Conservation (phyloP, 306 rosid species). For the Lagenaria siceraria region DNA sequence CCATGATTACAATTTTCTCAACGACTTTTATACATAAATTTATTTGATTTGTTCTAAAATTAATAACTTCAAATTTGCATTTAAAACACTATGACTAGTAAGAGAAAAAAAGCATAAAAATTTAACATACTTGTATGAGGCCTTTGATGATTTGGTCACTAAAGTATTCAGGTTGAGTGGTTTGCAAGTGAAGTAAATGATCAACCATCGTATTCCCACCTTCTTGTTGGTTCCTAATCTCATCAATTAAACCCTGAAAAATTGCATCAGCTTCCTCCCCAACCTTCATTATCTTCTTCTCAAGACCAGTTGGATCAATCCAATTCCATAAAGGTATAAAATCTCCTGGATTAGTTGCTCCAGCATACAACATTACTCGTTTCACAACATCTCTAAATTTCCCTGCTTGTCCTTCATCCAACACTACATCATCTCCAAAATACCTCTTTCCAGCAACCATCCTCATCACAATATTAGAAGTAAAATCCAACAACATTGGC, state of each 20-base stretch:
- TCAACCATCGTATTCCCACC: slow-evolving; percentile 27
- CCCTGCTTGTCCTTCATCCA: slow-evolving; percentile 20
- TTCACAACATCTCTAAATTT: slow-evolving; percentile 23
- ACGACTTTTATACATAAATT: too few species aligned
- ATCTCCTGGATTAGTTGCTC: slow-evolving; percentile 22
- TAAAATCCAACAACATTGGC: slow-evolving; percentile 25
- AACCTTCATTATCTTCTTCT: slow-evolving; percentile 5
- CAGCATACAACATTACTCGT: slow-evolving; percentile 5
- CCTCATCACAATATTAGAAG: slow-evolving; percentile 11
- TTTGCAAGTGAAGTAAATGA: slow-evolving; percentile 33
- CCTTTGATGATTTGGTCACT: slow-evolving; percentile 57
- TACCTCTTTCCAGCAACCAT: slow-evolving; percentile 65
- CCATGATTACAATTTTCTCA: too few species aligned
- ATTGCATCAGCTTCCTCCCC: slow-evolving; percentile 20
- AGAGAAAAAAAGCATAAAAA: neutral
- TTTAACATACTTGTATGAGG: slow-evolving; percentile 3
- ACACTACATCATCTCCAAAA: slow-evolving; percentile 24
- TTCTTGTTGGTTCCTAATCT: neutral
- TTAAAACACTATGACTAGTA: too few species aligned
- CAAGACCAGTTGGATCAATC: slow-evolving; percentile 16
- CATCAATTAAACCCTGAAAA: slow-evolving; percentile 10
- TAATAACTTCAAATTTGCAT: too few species aligned
- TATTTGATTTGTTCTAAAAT: too few species aligned
- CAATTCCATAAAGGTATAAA: slow-evolving; percentile 28
- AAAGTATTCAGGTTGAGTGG: slow-evolving; percentile 38